Evolutionary conservation across 2,329 filamentous ascomycete species (phyloP).

Genomic region (Dryadomyces quercus-mongolicae): DNA sequence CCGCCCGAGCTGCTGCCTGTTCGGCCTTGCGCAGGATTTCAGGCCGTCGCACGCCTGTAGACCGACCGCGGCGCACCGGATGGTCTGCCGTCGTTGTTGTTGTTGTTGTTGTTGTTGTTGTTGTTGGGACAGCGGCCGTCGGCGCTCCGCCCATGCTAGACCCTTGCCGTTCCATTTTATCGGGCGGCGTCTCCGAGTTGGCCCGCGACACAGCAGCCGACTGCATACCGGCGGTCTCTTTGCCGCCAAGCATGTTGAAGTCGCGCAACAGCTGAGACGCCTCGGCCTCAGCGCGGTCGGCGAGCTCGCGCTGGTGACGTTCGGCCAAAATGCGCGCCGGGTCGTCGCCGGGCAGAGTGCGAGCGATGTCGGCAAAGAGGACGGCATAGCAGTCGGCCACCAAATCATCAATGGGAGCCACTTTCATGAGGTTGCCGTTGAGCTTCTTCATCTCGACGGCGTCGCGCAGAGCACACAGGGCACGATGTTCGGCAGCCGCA

Average conservation of each 20-base stretch:
- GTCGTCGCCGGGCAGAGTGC: constrained; percentile 40
- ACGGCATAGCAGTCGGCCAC: constrained; percentile 80
- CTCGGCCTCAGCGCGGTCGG: constrained; percentile 16
- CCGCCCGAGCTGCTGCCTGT: constrained; percentile 37
- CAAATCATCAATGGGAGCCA: constrained; percentile 78
- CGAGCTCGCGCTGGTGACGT: constrained; percentile 20
- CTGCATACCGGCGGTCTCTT: background rate
- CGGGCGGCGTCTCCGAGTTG: constrained; percentile 14
- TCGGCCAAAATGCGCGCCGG: constrained; percentile 34
- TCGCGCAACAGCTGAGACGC: constrained; percentile 11
- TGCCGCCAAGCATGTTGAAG: constrained; percentile 10
- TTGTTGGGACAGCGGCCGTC: background rate
- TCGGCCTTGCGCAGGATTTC: constrained; percentile 52
- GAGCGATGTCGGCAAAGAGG: constrained; percentile 57
- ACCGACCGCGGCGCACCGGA: constrained; percentile 23
- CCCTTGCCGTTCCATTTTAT: constrained; percentile 25
- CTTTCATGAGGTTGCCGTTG: constrained; percentile 81
- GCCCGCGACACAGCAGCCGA: constrained; percentile 6
- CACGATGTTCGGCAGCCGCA: constrained; percentile 20
- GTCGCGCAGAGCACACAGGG: constrained; percentile 44
- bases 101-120: background rate
- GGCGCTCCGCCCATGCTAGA: constrained; percentile 17
- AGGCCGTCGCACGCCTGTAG: constrained; percentile 36
- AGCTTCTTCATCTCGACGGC: constrained; percentile 52
- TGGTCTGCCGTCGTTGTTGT: constrained; percentile 15